Percentiles rank a stretch among this genome's conserved stretches.
Conservation (phyloP, 495 filamentous ascomycete species). For the Aspergillus baeticus region DNA sequence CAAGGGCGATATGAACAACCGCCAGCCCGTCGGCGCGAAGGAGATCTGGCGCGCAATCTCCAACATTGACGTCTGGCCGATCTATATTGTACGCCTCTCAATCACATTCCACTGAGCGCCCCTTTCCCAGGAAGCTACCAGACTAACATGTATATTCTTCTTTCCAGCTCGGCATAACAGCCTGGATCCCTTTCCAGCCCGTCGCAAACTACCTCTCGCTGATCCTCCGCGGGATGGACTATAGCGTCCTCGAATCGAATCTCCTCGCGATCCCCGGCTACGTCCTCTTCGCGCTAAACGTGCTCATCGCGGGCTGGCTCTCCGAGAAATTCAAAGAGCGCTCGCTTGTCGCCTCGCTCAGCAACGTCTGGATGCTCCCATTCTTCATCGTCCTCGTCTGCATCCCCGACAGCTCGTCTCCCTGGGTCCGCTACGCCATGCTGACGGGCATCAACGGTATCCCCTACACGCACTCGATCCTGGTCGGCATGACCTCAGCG, state of each 20-base stretch:
- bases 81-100: slow-evolving; percentile 33
- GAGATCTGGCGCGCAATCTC: slow-evolving; percentile 47
- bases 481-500: slow-evolving; percentile 53
- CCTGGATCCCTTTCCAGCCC: slow-evolving; percentile 40
- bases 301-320: slow-evolving; percentile 33
- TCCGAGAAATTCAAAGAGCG: slow-evolving; percentile 42
- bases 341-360: slow-evolving; percentile 35
- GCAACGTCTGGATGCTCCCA: slow-evolving; percentile 49
- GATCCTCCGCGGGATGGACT: slow-evolving; percentile 45
- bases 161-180: background rate
- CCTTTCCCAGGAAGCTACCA: no score
- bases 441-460: slow-evolving; percentile 42
- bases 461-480: slow-evolving; percentile 53
- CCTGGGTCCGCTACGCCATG: slow-evolving; percentile 45
- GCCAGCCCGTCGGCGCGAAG: slow-evolving; percentile 45
- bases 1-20: slow-evolving; percentile 67
- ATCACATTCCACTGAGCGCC: no score
- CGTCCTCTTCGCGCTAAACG: slow-evolving; percentile 40
- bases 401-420: slow-evolving; percentile 24
- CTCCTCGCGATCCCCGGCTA: slow-evolving; percentile 48
- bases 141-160: no score
- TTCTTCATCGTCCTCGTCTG: slow-evolving; percentile 43
- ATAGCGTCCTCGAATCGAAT: slow-evolving; percentile 47
- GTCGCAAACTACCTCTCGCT: slow-evolving; percentile 44
- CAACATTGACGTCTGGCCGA: slow-evolving; percentile 53